phyloP scores from a whole-genome alignment of 306 rosid genomes.

The Vicia villosa region DNA sequence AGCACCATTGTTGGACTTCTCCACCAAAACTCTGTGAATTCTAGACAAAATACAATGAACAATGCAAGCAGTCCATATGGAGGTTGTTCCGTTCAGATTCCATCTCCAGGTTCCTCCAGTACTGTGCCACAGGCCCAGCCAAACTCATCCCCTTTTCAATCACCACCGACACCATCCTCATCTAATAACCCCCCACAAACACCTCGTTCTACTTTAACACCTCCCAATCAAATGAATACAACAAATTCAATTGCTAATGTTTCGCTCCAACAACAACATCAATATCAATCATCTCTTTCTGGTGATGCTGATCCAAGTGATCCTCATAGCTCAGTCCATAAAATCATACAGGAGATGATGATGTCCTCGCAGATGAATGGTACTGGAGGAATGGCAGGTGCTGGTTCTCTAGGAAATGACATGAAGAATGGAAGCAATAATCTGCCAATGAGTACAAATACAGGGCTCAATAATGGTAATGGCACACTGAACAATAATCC shows the following conservation, averaged over 20 bases:
- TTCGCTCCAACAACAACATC: constrained; percentile 87
- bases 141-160: constrained; percentile 77
- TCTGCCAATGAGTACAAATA: constrained; percentile 50
- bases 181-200: constrained; percentile 75
- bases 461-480: constrained; percentile 61
- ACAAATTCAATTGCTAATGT: constrained; percentile 75
- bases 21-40: constrained; percentile 93
- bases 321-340: constrained; percentile 87
- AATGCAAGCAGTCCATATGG: constrained; percentile 89
- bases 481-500: constrained; percentile 61
- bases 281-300: constrained; percentile 73
- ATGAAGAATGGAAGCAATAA: constrained; percentile 74
- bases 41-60: constrained; percentile 75
- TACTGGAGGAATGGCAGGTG: constrained; percentile 58
- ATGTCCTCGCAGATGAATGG: constrained; percentile 69
- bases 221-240: constrained; percentile 72
- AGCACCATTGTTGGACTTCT: constrained; percentile 97
- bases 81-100: constrained; percentile 79
- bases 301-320: constrained; percentile 77
- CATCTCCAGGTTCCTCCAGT: constrained; percentile 88
- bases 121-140: constrained; percentile 69
- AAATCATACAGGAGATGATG: constrained; percentile 79
- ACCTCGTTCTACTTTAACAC: constrained; percentile 60
- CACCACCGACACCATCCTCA: constrained; percentile 74
- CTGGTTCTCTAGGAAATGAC: constrained; percentile 71